Evolutionary conservation across 106 monocot species (phyloP), one percentile per base, ranked within the genome.

Genomic region (Gastrodia elata): DNA sequence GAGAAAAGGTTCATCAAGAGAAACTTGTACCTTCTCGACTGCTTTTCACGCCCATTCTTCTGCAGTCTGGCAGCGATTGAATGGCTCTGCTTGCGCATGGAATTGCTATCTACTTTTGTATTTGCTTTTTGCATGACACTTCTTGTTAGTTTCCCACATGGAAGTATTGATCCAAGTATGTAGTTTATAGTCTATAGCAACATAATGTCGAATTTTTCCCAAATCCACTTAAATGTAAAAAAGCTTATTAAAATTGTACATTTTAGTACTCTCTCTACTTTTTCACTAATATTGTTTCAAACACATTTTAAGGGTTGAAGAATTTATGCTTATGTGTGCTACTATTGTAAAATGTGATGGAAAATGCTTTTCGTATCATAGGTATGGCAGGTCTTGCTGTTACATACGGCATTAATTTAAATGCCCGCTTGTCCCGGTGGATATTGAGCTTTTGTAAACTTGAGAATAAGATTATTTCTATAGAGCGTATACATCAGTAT

Each of bases 381-480:
- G 97, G 97, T 80, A 91, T 98, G 97, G 97, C 97, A 22, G 97
- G 97, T 65, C 90, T 98, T 87, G 97, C 97, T 52, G 97, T 98
- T 38, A 98, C 97, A 74, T 93, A 90, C 82, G 97, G 92, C 25
- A 82, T 98, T 75, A 98, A 93, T 78, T 80, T 98, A 59, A 98
- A 98, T 79, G 86, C 90, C 64, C 87, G 97, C 40, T 71, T 98
- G 52, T 98, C 97, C 57, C 79, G 92, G 59, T 98, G 97, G 97
- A 91, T 98, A 68, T 73, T 98, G 73, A 98, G 97, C 75, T 98
- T 91, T 80, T 98, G 97, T 73, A 98, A 98, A 80, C 93, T 98
- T 39, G 97, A 98, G 52, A 98, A 98, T 72, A 93, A 87, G 71
- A 87, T 98, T 61, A 93, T 98, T 75, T 93, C 93, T 73, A 91